Percentiles rank a stretch among this genome's conserved stretches.
phyloP scores from a whole-genome alignment of 257 asterid species.

The Linaria vulgaris region DNA sequence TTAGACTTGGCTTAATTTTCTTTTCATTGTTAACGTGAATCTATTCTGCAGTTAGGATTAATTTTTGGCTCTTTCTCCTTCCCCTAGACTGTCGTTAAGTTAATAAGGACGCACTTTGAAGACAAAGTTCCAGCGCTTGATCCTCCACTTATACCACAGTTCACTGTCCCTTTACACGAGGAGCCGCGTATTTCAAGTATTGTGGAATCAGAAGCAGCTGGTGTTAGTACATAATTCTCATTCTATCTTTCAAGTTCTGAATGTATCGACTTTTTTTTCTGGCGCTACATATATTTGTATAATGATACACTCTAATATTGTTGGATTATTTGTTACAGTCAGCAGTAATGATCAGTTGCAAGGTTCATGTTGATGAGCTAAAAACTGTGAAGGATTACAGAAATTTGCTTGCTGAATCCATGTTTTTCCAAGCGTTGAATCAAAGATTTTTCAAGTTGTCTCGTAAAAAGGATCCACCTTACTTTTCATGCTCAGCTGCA shows the following conservation, averaged over 20 bases:
- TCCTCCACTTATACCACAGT: slow-evolving; percentile 64
- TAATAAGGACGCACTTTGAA: slow-evolving; percentile 79
- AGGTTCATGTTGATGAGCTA: slow-evolving; percentile 69
- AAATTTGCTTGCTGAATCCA: slow-evolving; percentile 84
- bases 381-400: slow-evolving; percentile 81
- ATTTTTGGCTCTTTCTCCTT: slow-evolving; percentile 23
- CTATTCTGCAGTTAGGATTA: slow-evolving; percentile 17
- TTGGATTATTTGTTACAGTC: slow-evolving; percentile 52
- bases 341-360: slow-evolving; percentile 97
- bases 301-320: slow-evolving; percentile 13
- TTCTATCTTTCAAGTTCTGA: slow-evolving; percentile 19
- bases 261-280: slow-evolving; percentile 9
- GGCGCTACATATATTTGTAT: slow-evolving; percentile 13
- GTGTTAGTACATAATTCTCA: slow-evolving; percentile 51
- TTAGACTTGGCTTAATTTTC: slow-evolving; percentile 23
- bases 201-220: slow-evolving; percentile 93
- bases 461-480: slow-evolving; percentile 84
- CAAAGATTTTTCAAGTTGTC: slow-evolving; percentile 94
- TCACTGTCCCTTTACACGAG: slow-evolving; percentile 75
- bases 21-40: slow-evolving; percentile 6
- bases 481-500: slow-evolving; percentile 90
- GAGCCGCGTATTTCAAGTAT: slow-evolving; percentile 87
- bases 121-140: slow-evolving; percentile 55
- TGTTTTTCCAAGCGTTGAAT: slow-evolving; percentile 94
- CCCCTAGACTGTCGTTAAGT: slow-evolving; percentile 70